Evolutionary conservation across 2,329 filamentous ascomycete species (phyloP).

Genomic region (Aspergillus sp.): DNA sequence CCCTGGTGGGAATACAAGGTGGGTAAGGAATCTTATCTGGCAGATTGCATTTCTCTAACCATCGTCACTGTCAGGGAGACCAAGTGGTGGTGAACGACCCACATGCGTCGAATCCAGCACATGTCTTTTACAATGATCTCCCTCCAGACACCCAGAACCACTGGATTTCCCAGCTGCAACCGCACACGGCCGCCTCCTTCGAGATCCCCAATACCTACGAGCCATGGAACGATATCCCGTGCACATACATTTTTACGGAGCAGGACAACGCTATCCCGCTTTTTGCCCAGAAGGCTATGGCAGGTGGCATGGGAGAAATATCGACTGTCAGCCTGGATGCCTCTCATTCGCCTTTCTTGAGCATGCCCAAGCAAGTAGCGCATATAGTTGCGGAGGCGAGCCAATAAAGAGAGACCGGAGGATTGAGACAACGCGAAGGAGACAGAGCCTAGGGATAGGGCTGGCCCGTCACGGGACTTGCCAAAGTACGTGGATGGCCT

Average conservation of each 20-base stretch:
- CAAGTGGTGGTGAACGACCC: slow-evolving; percentile 18
- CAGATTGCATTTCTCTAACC: not conserved
- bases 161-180: slow-evolving; percentile 21
- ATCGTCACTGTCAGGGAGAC: not conserved
- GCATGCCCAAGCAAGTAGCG: slow-evolving; percentile 35
- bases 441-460: not conserved
- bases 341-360: slow-evolving; percentile 45
- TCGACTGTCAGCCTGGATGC: slow-evolving; percentile 3
- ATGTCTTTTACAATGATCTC: slow-evolving; percentile 32
- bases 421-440: not conserved
- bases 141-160: slow-evolving; percentile 21
- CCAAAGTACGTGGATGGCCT: too few species aligned
- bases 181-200: slow-evolving; percentile 29
- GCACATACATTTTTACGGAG: slow-evolving; percentile 37
- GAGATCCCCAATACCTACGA: slow-evolving; percentile 25
- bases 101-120: slow-evolving; percentile 3
- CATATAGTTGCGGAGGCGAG: slow-evolving; percentile 12
- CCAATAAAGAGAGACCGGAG: not conserved
- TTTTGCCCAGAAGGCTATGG: slow-evolving; percentile 26
- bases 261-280: slow-evolving; percentile 35
- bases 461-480: not conserved
- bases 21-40: not conserved
- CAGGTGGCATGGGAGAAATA: not conserved
- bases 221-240: slow-evolving; percentile 37
- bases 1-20: slow-evolving; percentile 25